Base-by-base conservation (phyloP, 345 rosid genomes). In the Abelmoschus esculentus region DNA sequence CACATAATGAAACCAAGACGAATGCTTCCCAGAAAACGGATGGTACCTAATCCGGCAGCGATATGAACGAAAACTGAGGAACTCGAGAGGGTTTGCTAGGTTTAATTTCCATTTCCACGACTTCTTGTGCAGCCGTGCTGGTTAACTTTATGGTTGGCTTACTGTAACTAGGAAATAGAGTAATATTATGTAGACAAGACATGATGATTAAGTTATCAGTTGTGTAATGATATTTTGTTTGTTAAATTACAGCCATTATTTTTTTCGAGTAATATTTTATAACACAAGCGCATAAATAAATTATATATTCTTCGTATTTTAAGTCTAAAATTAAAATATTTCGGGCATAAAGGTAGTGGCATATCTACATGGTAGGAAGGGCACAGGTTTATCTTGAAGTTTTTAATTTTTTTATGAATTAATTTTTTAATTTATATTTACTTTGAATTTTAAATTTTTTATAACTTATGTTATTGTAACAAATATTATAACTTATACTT, bases 11-110 rank as follows among this genome's bases (percentile, higher is more conserved):
- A 67, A 38, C 75, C 61, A n/a, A 61, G 66, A 28, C n/a, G 28
- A 67, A 6, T 32, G 78, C 55, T 70, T 52, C 74, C 71, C 15
- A 15, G 3, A 58, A 69, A 69, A 57, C 29, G 40, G 71, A 52
- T 66, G 52, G 65, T 38, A 17, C 29, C 34, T 74, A 74, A 71
- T 56, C 75, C 31, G 69, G 28, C 14, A 54, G 18, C 56, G 72
- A 55, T 12, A 62, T 72, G 67, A 68, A 31, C 58, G 32, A 10
- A 50, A 47, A 71, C 22, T 18, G 59, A 61, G 19, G 56, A 17
- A 38, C 7, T 31, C 7, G 32, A 34, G 22, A 61, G 47, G 19
- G 12, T 26, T 55, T 55, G 32, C 61, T 22, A 10, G 32, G 32
- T 19, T 55, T 26, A 56, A 22, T 56, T 26, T 26, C 6, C 15